Evolutionary conservation across 345 rosid species (phyloP), one percentile per base, ranked within the genome.

Genomic region (Hibiscus syriacus): DNA sequence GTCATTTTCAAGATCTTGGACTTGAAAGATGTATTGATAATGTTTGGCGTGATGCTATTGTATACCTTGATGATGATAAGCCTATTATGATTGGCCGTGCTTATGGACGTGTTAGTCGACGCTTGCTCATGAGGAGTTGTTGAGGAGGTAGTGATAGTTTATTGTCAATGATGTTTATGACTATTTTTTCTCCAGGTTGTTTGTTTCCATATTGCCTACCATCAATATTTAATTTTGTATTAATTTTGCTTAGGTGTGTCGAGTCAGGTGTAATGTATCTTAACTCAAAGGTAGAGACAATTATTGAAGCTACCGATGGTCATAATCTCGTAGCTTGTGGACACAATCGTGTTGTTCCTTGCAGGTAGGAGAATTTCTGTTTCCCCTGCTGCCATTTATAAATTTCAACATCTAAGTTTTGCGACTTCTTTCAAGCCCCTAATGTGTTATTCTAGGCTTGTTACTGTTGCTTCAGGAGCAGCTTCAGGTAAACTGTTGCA

Each of bases 181-280:
- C 50, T 13, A 53, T 55, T 66, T 69, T 46, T 59, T 30, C n/a
- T n/a, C 34, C 0, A 68, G 56, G 2, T 4, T 7, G 55, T 62
- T 70, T 29, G 41, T 55, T 48, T 43, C 54, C 36, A 53, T n/a
- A 49, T 67, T 39, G 38, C 17, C 25, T 45, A n/a, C 30, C n/a
- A 16, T 41, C 22, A 32, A 30, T 74, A 29, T 79, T 62, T 81
- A 78, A 86, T n/a, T 86, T 26, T n/a, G 59, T 80, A 78, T 83
- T 82, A 74, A 81, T 82, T 77, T 43, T 79, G 72, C 70, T 53
- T 84, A 90, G 98, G 98, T 90, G 98, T 89, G 84, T 87, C 66
- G 88, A 93, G 97, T 87, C 92, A 79, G 96, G 96, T 89, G 98
- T 93, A 66, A 83, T 80, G 29, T 93, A 89, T 80, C 97, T 93